Evolutionary conservation across 148 eudicot species (phyloP), one percentile per base, ranked within the genome.

Genomic region (Camellia japonica): DNA sequence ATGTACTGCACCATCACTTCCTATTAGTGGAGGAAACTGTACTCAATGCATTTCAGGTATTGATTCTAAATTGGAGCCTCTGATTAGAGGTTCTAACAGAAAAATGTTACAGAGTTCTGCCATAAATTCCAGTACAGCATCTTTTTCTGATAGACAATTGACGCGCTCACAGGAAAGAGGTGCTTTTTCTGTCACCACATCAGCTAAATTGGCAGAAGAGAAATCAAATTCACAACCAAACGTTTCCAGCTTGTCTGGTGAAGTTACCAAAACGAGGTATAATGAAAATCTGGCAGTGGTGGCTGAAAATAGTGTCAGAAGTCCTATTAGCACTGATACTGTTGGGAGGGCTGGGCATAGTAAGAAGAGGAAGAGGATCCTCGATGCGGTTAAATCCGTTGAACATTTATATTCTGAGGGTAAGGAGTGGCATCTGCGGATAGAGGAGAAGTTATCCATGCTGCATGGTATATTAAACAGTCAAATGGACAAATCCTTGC

Each of bases 131-230:
- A 90, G 89, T 88, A 86, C 90, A 85, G 89, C 95, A 86, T 90
- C 93, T 80, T 91, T 92, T 92, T 89, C 93, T 89, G 95, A 96
- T 90, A 86, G 90, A 88, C 90, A 83, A 79, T 91, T 96, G 87
- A 83, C 87, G 89, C 95, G 87, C 84, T 87, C 99, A 92, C 99
- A 92, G 93, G 91, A 80, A 88, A 88, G 86, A 78, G 79, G 76
- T 79, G 86, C 85, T 68, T 82, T 83, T 76, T 71, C 94, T 87
- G 80, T 83, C 68, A 76, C 84, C 15, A 78, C 90, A 68, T 79
- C 89, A 54, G 83, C 89, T 78, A 79, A 78, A n/a, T 79, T 84
- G 73, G 77, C 85, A 71, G 84, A 82, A 78, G 91, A 81, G 80
- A 81, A 84, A 44, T 70, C 85, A 14, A 79, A 80, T 74, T 80